A percentile compares a stretch with the other conserved stretches of the same genome.
Evolutionary conservation across 306 rosid genomes (phyloP).

Genomic region (Biancaea sappan): DNA sequence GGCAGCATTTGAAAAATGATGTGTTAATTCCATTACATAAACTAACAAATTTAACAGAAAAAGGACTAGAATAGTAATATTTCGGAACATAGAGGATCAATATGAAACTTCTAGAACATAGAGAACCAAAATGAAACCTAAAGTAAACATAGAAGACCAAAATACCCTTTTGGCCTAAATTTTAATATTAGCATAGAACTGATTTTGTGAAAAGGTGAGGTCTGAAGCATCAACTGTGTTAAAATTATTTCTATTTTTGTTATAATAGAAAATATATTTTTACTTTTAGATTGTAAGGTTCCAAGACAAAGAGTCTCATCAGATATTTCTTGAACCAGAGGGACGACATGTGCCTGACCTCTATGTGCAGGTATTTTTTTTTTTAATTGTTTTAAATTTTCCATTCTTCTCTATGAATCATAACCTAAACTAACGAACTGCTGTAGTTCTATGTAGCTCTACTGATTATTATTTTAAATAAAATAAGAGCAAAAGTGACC

Average conservation of each 20-base stretch:
- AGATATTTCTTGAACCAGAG: slow-evolving; percentile 98
- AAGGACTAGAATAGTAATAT: no score
- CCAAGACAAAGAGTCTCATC: slow-evolving; percentile 94
- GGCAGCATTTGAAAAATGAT: no score
- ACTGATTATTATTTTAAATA: neutral
- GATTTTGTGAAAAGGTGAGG: slow-evolving; percentile 15
- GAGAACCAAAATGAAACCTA: no score
- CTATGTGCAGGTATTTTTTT: slow-evolving; percentile 77
- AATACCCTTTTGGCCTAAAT: no score
- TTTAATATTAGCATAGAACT: neutral
- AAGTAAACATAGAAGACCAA: no score
- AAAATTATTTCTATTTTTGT: slow-evolving; percentile 22
- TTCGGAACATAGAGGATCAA: no score
- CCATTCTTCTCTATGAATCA: slow-evolving; percentile 3
- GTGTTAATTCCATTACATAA: no score
- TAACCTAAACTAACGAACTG: slow-evolving; percentile 10
- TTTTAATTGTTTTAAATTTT: neutral
- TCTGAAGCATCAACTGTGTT: slow-evolving; percentile 28
- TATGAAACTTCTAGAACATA: no score
- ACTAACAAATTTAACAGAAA: no score
- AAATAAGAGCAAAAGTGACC: slow-evolving; percentile 12
- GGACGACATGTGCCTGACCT: slow-evolving; percentile 94
- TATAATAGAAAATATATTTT: slow-evolving; percentile 25
- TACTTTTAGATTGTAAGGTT: slow-evolving; percentile 77
- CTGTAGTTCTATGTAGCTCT: slow-evolving; percentile 13